Percentiles rank a stretch among this genome's conserved stretches.
These are phyloP conservation scores for Thielaviopsis punctulata DNA, from an alignment of 2,329 filamentous ascomycete genomes.

Conservation along the genomic window DNA sequence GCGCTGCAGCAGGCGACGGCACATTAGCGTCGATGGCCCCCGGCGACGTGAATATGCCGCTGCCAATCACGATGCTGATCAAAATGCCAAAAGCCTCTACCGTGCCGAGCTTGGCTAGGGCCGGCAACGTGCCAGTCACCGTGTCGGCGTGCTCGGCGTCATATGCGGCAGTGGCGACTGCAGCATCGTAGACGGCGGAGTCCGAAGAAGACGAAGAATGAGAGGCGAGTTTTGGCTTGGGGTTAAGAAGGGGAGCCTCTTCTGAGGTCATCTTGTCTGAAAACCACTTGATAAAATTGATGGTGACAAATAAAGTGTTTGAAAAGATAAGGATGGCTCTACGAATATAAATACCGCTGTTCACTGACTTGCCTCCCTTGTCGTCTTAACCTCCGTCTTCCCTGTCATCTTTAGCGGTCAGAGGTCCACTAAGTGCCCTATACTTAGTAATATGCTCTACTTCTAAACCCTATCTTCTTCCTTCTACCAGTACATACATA, in stretches of 20 bases:
- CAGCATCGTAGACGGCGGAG: too few species aligned
- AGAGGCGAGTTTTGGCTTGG: background rate
- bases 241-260: background rate
- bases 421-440: too few species aligned
- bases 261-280: background rate
- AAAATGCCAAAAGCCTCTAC: conserved; percentile 40
- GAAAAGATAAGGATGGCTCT: background rate
- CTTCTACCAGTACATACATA: too few species aligned
- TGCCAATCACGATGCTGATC: conserved; percentile 46
- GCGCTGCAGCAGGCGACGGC: conserved; percentile 38
- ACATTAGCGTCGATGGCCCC: conserved; percentile 46
- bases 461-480: too few species aligned
- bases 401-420: too few species aligned
- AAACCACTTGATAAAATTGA: too few species aligned
- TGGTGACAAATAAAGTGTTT: background rate
- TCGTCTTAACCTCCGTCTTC: too few species aligned
- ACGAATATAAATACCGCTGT: background rate
- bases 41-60: conserved; percentile 47
- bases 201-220: background rate
- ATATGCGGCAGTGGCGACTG: background rate
- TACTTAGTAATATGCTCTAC: too few species aligned
- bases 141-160: background rate
- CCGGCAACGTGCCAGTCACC: background rate
- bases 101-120: conserved; percentile 25
- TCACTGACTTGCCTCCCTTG: too few species aligned